Evolutionary conservation across 768 basidiomycete species (phyloP).

Genomic region (Suillus tomentosus): DNA sequence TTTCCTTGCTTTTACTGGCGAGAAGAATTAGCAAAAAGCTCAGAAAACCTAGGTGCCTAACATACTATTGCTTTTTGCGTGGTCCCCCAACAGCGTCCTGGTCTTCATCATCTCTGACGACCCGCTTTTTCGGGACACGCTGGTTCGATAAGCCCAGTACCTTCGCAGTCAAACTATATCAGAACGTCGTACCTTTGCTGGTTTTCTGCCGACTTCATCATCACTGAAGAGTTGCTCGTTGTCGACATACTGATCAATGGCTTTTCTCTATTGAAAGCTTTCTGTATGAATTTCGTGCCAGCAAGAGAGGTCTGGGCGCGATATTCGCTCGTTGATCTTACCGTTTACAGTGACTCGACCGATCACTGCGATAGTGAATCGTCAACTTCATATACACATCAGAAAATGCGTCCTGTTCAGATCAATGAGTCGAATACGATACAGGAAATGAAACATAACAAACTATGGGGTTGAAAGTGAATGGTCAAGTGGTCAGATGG

Average conservation of each 20-base stretch:
- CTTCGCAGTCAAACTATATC: not conserved
- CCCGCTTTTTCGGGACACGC: conserved; percentile 67
- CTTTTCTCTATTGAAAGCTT: no score
- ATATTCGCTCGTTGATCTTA: no score
- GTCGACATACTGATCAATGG: conserved; percentile 51
- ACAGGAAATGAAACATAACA: no score
- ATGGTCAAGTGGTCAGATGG: no score
- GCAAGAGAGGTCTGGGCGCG: no score
- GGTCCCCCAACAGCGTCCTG: conserved; percentile 63
- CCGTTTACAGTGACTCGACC: no score
- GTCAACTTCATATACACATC: no score
- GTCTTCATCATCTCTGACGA: conserved; percentile 77
- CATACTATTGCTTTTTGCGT: conserved; percentile 47
- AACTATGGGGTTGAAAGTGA: no score
- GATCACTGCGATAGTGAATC: no score
- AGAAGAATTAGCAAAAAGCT: conserved; percentile 11
- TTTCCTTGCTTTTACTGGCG: conserved; percentile 47
- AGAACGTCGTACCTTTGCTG: conserved; percentile 51
- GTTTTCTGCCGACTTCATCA: conserved; percentile 56
- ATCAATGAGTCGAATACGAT: no score
- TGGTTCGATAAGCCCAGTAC: conserved; percentile 17
- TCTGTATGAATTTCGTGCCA: no score
- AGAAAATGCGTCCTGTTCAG: no score
- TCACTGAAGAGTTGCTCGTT: conserved; percentile 71
- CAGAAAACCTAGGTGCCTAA: conserved; percentile 13